Conservation (phyloP, 768 basidiomycete genomes). For the Termitomyces sp. region DNA sequence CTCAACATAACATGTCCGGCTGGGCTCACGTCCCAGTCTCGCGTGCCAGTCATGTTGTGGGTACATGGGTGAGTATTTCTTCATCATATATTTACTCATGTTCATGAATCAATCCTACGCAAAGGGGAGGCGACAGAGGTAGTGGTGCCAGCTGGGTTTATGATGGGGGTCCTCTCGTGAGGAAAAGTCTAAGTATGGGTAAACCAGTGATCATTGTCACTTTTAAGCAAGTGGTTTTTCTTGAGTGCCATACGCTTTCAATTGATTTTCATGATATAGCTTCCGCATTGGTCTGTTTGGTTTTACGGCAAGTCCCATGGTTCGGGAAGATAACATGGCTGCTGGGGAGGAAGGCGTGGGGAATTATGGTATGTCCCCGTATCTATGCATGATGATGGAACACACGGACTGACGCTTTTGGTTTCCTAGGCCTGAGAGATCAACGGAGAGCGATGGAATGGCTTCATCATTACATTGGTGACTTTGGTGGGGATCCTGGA, state of each 20-base stretch:
- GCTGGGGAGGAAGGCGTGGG: conserved; percentile 68
- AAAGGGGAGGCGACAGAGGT: conserved; percentile 66
- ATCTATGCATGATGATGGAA: neutral
- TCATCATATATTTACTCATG: neutral
- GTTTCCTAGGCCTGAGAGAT: conserved; percentile 49
- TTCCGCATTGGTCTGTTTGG: conserved; percentile 76
- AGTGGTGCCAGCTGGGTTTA: conserved; percentile 75
- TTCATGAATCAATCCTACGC: conserved; percentile 2
- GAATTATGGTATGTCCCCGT: conserved; percentile 56
- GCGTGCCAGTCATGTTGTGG: conserved; percentile 78
- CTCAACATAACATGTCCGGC: conserved; percentile 75
- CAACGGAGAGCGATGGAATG: conserved; percentile 61
- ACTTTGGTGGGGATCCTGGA: conserved; percentile 64
- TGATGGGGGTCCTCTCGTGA: conserved; percentile 68
- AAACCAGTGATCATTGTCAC: conserved; percentile 70
- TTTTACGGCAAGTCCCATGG: conserved; percentile 59
- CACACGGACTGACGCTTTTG: conserved; percentile 4
- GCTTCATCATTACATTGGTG: conserved; percentile 51
- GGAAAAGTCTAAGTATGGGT: conserved; percentile 52
- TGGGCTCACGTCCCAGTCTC: conserved; percentile 43
- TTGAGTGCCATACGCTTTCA: neutral
- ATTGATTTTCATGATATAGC: conserved; percentile 27
- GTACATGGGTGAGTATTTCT: conserved; percentile 63
- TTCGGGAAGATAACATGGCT: conserved; percentile 61
- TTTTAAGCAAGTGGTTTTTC: conserved; percentile 53